Evolutionary conservation across 2,329 filamentous ascomycete species (phyloP).

Genomic region (Diplodia mutila): DNA sequence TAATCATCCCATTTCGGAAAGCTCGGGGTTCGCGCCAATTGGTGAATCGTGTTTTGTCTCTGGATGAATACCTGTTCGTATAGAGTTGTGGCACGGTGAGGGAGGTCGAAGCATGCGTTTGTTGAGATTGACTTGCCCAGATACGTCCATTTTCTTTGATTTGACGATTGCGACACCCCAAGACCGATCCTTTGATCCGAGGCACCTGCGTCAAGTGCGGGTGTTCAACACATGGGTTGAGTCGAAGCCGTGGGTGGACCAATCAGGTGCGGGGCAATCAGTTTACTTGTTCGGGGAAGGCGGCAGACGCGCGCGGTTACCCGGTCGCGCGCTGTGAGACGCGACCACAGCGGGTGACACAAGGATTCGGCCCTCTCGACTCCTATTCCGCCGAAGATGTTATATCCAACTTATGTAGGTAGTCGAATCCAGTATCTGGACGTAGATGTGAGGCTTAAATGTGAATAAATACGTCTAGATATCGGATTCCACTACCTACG

Average conservation of each 20-base stretch:
- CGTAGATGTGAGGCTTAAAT: too few relatives aligned
- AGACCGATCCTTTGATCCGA: background rate
- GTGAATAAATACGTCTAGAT: too few relatives aligned
- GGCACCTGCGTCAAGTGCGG: background rate
- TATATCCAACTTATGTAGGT: too few relatives aligned
- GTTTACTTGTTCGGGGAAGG: background rate
- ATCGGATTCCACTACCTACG: too few relatives aligned
- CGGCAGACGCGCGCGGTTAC: background rate
- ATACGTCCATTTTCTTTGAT: background rate
- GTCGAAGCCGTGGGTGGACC: background rate
- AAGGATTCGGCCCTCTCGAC: too few relatives aligned
- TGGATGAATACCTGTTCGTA: background rate
- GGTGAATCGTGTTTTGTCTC: background rate
- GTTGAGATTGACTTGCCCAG: background rate
- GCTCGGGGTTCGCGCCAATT: background rate
- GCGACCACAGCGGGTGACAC: too few relatives aligned
- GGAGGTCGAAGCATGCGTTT: background rate
- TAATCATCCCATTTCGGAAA: background rate
- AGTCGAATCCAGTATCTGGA: background rate
- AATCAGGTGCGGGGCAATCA: constrained; percentile 6
- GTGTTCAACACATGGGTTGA: background rate
- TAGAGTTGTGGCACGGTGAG: background rate
- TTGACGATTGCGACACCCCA: background rate
- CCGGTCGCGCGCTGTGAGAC: constrained; percentile 6
- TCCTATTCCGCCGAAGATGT: too few relatives aligned